Evolutionary conservation across 2,329 filamentous ascomycete species (phyloP).

Genomic region (Fragosphaeria purpurea): DNA sequence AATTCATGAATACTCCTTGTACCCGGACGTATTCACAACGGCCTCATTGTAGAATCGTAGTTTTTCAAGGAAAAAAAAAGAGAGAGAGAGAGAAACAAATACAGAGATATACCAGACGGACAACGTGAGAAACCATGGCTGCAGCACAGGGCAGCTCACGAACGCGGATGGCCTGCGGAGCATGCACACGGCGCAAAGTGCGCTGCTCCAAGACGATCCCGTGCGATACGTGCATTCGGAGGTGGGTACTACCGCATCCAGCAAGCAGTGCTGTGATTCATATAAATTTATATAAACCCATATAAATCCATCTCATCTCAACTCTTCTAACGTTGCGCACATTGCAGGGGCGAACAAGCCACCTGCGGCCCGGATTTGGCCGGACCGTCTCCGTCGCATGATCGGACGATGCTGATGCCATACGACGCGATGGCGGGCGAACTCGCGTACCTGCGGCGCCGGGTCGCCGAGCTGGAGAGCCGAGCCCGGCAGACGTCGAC

Average conservation of each 20-base stretch:
- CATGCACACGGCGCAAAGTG: slow-evolving; percentile 17
- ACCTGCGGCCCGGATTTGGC: slow-evolving; percentile 1
- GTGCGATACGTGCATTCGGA: slow-evolving; percentile 16
- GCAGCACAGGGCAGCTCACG: background rate
- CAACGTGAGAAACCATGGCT: no score
- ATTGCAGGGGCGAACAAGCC: slow-evolving; percentile 10
- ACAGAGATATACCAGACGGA: no score
- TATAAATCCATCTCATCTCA: background rate
- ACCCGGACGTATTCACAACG: no score
- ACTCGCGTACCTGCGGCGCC: background rate
- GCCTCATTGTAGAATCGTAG: no score
- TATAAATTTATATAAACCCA: no score
- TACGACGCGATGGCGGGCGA: background rate
- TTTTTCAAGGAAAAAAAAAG: no score
- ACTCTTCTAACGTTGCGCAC: no score
- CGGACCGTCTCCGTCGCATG: background rate
- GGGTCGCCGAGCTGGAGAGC: background rate
- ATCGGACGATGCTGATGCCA: no score
- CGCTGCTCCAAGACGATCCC: slow-evolving; percentile 17
- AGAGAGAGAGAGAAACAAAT: no score
- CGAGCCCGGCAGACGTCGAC: background rate
- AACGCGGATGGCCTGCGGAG: slow-evolving; percentile 11
- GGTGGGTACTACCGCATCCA: slow-evolving; percentile 3
- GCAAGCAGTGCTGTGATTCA: no score
- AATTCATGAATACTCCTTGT: no score